phyloP scores from a whole-genome alignment of 805 yeast species.

The Kuraishia molischiana region DNA sequence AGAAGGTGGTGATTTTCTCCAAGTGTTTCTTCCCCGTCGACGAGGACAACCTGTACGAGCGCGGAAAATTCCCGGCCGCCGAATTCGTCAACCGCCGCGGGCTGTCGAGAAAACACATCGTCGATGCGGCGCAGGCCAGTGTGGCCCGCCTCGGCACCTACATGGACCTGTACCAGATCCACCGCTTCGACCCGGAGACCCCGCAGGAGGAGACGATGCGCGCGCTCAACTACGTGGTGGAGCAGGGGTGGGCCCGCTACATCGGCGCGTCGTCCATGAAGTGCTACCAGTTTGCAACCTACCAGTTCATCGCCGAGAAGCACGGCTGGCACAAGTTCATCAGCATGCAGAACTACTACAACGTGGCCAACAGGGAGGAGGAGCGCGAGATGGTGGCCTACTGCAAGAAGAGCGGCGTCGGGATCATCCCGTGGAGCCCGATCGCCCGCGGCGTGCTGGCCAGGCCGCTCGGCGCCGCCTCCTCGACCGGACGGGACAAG shows the following conservation, averaged over 20 bases:
- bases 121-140: slow-evolving; percentile 31
- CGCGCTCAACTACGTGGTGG: slow-evolving; percentile 42
- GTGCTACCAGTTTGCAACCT: slow-evolving; percentile 40
- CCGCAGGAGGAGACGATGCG: slow-evolving; percentile 47
- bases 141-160: slow-evolving; percentile 41
- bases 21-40: slow-evolving; percentile 26
- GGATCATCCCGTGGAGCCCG: slow-evolving; percentile 55
- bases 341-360: slow-evolving; percentile 49
- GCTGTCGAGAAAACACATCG: slow-evolving; percentile 33
- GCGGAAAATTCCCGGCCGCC: slow-evolving; percentile 3
- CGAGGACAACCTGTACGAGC: background rate
- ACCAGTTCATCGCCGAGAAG: slow-evolving; percentile 48
- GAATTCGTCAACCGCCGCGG: slow-evolving; percentile 29
- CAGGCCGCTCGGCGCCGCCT: slow-evolving; percentile 25
- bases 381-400: slow-evolving; percentile 53
- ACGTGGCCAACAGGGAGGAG: slow-evolving; percentile 51
- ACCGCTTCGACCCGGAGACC: slow-evolving; percentile 37
- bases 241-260: slow-evolving; percentile 37
- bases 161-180: slow-evolving; percentile 47
- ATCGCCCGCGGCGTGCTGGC: slow-evolving; percentile 45
- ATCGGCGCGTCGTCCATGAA: slow-evolving; percentile 59
- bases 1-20: slow-evolving; percentile 44
- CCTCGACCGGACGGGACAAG: slow-evolving; percentile 3
- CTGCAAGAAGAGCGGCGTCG: slow-evolving; percentile 43
- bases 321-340: slow-evolving; percentile 50